Evolutionary conservation across 2,329 filamentous ascomycete species (phyloP), one percentile per base, ranked within the genome.

Genomic region (Colletotrichum tofieldiae): DNA sequence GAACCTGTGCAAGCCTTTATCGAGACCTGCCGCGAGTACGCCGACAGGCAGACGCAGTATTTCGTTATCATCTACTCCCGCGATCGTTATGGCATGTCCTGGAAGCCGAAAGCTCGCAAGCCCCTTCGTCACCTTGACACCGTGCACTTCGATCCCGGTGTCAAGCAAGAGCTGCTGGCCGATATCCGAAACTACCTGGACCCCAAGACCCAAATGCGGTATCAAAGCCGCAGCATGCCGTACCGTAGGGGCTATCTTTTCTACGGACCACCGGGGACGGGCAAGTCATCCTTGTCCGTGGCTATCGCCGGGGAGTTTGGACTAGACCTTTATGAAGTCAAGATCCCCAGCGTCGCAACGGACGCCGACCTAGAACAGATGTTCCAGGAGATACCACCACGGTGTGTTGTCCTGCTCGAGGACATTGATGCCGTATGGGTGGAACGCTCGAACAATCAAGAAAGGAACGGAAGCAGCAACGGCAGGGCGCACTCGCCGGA

Each of bases 181-280:
- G 87, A 89, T 69, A 85, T 88, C 45, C 82, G 83, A 11, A 88
- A 88, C 55, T 89, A 89, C 69, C 79, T 89, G 3, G 84, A 86
- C 29, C 84, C 84, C 1, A 82, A 80, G 60, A 85, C 84, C 0
- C 81, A 83, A 67, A 83, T 85, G 49, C 91, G 91, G 82, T 94
- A 94, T 71, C 87, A 90, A 14, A 88, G 88, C 41, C 86, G 92
- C 8, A 91, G 72, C 52, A 81, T 82, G 78, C 81, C 79, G 0
- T 82, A 82, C 49, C 76, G 79, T 16, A 69, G 80, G 37, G 91
- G 91, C 0, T 93, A 92, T 76, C 84, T 93, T 0, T 90, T 93
- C 65, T 86, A 92, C 70, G 91, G 91, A 0, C 90, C 90, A 0
- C 89, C 89, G 0, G 89, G 90, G 0, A 91, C 89, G 0, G 89